Evolutionary conservation across 768 basidiomycete species (phyloP).

Genomic region (Russula abietina): DNA sequence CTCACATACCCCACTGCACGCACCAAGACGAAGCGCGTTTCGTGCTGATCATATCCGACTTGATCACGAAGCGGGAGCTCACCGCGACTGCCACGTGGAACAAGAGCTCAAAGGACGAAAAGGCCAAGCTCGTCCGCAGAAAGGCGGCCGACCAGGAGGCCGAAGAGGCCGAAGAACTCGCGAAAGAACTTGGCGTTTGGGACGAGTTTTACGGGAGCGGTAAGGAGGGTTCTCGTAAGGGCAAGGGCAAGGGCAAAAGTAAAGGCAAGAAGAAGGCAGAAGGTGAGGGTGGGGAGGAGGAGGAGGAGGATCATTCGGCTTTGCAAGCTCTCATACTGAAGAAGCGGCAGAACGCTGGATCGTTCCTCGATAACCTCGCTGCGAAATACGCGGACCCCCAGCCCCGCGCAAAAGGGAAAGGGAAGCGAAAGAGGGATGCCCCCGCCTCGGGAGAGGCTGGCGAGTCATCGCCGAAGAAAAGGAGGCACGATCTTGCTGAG

Average conservation of each 20-base stretch:
- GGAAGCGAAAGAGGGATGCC: constrained; percentile 39
- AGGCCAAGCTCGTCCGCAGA: constrained; percentile 64
- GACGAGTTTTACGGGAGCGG: constrained; percentile 86
- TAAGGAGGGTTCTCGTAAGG: constrained; percentile 54
- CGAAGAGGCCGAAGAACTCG: constrained; percentile 73
- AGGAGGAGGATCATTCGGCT: constrained; percentile 62
- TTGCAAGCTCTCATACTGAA: constrained; percentile 79
- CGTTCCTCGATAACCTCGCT: constrained; percentile 70
- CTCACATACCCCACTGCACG: constrained; percentile 78
- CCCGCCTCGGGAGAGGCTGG: constrained; percentile 37
- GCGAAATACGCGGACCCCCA: constrained; percentile 61
- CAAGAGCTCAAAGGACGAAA: constrained; percentile 68
- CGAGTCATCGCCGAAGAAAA: constrained; percentile 39
- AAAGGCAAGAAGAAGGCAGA: constrained; percentile 42
- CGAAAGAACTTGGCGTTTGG: constrained; percentile 88
- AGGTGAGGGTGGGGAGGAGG: constrained; percentile 31
- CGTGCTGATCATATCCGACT: constrained; percentile 55
- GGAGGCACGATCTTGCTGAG: constrained; percentile 36
- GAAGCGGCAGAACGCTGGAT: constrained; percentile 61
- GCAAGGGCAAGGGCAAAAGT: constrained; percentile 38
- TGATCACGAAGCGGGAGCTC: constrained; percentile 60
- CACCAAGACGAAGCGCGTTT: constrained; percentile 83
- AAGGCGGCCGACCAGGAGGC: constrained; percentile 77
- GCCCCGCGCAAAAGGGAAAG: constrained; percentile 37
- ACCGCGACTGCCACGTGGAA: constrained; percentile 57